Evolutionary conservation across 2,329 filamentous ascomycete genomes (phyloP), one percentile per base, ranked within the genome.

Genomic region (Penicillium paneum): DNA sequence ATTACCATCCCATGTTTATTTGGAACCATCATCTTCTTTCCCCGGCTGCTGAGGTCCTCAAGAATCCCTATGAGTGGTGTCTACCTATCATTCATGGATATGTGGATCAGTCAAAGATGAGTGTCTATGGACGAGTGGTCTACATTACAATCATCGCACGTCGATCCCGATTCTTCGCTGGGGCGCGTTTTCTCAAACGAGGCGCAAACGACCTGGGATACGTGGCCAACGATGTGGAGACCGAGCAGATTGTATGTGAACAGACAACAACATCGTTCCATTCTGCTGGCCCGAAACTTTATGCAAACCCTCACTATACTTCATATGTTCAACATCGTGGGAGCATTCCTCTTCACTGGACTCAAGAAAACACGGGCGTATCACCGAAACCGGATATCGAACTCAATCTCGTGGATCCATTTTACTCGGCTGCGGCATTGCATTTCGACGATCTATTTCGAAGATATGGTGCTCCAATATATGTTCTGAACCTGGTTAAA

Each of bases 221-320:
- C 70, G 94, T 99, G 51, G 95, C 94, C 49, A 99, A 99, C 68
- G 95, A 99, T 73, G 94, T 99, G 24, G 95, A 99, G 74, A 97
- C 94, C 0, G 94, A 99, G 74, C 94, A 99, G 71, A 97, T 99
- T 56, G 92, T 99, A 5, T 94, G 92, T 0, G 94, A 99, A 69
- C 90, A 91, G 64, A 79, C 93, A 47, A 97, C 91, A 0, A 99
- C 94, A 0, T 97, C 94, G 0, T 97, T 99, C 64, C 94, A 99
- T 75, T 88, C 90, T 3, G 91, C 94, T 5, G 93, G 91, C 0
- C 90, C 89, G 3, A 85, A 84, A 45, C 81, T 96, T 11, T 97
- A 91, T 70, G 86, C 91, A 5, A 97, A 89, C 67, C 91, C 93
- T 1, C 88, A 90, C 28, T 97, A 93, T 71, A 97, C 94, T 4